Conservation (phyloP, 2,329 filamentous ascomycete genomes). For the Fusarium xylarioides region DNA sequence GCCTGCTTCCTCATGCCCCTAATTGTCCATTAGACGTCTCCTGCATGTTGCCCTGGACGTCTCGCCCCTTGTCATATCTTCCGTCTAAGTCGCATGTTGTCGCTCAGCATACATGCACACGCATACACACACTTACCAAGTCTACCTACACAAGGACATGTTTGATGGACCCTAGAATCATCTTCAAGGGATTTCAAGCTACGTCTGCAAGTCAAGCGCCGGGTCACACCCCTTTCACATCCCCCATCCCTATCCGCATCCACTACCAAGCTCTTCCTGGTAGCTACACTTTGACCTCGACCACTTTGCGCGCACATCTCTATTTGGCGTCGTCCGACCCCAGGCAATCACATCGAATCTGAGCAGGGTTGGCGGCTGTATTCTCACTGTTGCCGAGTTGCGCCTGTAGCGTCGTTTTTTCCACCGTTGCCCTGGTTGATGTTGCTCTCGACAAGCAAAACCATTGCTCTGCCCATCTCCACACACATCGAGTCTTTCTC, state of each 20-base stretch:
- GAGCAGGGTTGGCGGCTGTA: slow-evolving; percentile 40
- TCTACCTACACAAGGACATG: background rate
- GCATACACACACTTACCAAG: slow-evolving; percentile 15
- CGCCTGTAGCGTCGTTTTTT: slow-evolving; percentile 34
- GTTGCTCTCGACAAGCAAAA: slow-evolving; percentile 39
- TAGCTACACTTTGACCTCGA: slow-evolving; percentile 27
- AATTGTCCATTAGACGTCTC: slow-evolving; percentile 16
- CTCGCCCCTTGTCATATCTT: slow-evolving; percentile 11
- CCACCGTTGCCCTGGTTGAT: slow-evolving; percentile 19
- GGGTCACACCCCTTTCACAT: slow-evolving; percentile 45
- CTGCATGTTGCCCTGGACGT: slow-evolving; percentile 14
- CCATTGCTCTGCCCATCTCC: slow-evolving; percentile 35
- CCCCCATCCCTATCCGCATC: slow-evolving; percentile 39
- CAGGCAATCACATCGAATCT: slow-evolving; percentile 38
- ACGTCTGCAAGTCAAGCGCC: slow-evolving; percentile 46
- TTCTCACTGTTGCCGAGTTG: slow-evolving; percentile 32
- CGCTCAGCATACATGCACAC: slow-evolving; percentile 31
- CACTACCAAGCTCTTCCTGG: slow-evolving; percentile 38
- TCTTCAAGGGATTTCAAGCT: slow-evolving; percentile 39
- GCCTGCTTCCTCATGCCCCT: background rate
- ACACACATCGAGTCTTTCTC: slow-evolving; percentile 26
- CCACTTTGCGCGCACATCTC: slow-evolving; percentile 36
- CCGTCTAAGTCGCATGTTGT: slow-evolving; percentile 28
- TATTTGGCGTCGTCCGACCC: slow-evolving; percentile 41
- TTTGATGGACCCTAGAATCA: slow-evolving; percentile 35